Percentiles rank a stretch among this genome's conserved stretches.
Conservation (phyloP, 2,329 filamentous ascomycete species). For the Talaromyces sp. region DNA sequence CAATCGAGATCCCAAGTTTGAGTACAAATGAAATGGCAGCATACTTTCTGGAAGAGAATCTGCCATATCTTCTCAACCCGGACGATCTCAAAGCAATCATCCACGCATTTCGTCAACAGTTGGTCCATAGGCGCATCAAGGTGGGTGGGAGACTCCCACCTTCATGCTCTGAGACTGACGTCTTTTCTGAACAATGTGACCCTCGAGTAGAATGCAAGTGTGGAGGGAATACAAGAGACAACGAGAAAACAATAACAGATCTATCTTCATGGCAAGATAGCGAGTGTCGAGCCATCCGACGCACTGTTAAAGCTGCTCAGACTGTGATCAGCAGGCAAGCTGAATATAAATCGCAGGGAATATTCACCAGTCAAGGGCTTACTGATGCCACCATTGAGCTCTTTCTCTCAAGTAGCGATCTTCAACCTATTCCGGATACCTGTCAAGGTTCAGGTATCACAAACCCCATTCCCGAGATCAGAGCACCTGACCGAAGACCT, state of each 20-base stretch:
- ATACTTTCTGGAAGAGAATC: background rate
- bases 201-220: background rate
- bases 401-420: background rate
- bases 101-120: background rate
- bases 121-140: background rate
- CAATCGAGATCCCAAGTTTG: conserved; percentile 2
- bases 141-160: background rate
- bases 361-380: background rate
- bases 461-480: background rate
- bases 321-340: background rate
- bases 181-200: background rate
- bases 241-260: background rate
- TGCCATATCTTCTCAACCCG: background rate
- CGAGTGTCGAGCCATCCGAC: background rate
- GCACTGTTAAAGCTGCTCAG: background rate
- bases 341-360: background rate
- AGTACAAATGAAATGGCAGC: conserved; percentile 3
- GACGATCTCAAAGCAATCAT: background rate
- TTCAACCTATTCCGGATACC: background rate
- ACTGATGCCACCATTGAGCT: background rate
- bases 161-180: background rate
- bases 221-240: background rate
- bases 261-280: background rate
- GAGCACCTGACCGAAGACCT: background rate
- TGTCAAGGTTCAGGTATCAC: background rate